phyloP scores from a whole-genome alignment of 139 green algal species.

The Auxenochlorella pyrenoidosa region DNA sequence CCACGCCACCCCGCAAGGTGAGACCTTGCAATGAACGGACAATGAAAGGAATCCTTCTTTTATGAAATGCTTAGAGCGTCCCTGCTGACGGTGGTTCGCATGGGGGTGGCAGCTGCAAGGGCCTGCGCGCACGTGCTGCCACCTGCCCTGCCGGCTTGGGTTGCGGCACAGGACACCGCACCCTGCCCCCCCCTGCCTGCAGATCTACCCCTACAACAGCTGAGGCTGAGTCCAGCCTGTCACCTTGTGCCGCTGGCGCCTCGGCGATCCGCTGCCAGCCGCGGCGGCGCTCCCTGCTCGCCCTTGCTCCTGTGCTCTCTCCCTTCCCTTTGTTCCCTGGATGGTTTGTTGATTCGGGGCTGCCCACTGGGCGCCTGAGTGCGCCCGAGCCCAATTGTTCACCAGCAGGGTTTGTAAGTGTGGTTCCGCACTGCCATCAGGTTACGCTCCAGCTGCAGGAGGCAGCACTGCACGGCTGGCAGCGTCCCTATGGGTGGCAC shows the following conservation, averaged over 20 bases:
- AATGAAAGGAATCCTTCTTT: too few species aligned
- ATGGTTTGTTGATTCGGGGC: neutral
- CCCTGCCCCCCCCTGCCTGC: neutral
- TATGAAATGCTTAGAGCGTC: too few species aligned
- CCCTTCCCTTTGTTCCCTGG: neutral
- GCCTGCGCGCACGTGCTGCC: too few species aligned
- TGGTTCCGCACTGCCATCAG: neutral
- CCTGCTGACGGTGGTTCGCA: too few species aligned
- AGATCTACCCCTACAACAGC: constrained; percentile 24
- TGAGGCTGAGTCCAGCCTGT: neutral
- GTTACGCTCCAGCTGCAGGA: too few species aligned
- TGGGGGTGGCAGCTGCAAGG: neutral
- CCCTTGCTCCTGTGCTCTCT: neutral
- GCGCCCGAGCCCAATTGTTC: neutral
- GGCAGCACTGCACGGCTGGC: too few species aligned
- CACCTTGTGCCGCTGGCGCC: neutral
- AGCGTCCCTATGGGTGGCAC: neutral
- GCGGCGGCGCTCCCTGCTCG: too few species aligned
- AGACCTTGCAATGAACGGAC: neutral
- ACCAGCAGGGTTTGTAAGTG: neutral
- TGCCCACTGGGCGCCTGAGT: neutral
- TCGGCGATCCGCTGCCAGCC: too few species aligned
- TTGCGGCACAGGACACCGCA: neutral
- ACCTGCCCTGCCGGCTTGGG: too few species aligned
- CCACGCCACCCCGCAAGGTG: constrained; percentile 48